phyloP scores from a whole-genome alignment of 495 filamentous ascomycete genomes.

The Chlorociboria aeruginascens region DNA sequence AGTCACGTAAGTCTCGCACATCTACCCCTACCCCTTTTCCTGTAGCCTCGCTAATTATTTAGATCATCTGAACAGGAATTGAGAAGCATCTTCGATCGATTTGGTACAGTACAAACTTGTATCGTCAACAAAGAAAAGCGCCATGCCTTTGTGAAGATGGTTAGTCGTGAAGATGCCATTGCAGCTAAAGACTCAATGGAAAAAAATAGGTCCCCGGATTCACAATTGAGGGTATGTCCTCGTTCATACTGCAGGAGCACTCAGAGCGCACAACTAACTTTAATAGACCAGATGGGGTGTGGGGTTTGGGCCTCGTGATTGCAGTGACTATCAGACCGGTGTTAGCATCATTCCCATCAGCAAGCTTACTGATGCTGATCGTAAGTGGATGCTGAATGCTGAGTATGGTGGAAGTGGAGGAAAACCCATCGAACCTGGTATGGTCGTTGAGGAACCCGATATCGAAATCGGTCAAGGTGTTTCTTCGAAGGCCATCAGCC shows the following conservation, averaged over 20 bases:
- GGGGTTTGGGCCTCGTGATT: conserved; percentile 93
- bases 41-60: conserved; percentile 10
- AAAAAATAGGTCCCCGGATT: conserved; percentile 53
- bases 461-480: conserved; percentile 97
- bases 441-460: conserved; percentile 93
- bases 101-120: conserved; percentile 84
- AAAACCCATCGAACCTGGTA: conserved; percentile 61
- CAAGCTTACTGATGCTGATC: conserved; percentile 87
- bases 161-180: conserved; percentile 73
- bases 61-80: conserved; percentile 74
- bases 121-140: conserved; percentile 97
- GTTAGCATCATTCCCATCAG: conserved; percentile 88
- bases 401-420: conserved; percentile 91
- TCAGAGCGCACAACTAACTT: conserved; percentile 3
- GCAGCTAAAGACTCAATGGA: conserved; percentile 87
- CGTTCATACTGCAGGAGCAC: neutral
- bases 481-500: conserved; percentile 86
- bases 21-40: neutral
- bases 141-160: conserved; percentile 98
- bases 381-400: conserved; percentile 93
- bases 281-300: conserved; percentile 91
- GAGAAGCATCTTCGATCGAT: conserved; percentile 61
- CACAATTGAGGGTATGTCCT: conserved; percentile 65
- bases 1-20: conserved; percentile 60
- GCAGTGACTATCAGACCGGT: conserved; percentile 87